A percentile compares a stretch with the other conserved stretches of the same genome.
Conservation (phyloP, 2,329 filamentous ascomycete species). For the Penicillium sp. region DNA sequence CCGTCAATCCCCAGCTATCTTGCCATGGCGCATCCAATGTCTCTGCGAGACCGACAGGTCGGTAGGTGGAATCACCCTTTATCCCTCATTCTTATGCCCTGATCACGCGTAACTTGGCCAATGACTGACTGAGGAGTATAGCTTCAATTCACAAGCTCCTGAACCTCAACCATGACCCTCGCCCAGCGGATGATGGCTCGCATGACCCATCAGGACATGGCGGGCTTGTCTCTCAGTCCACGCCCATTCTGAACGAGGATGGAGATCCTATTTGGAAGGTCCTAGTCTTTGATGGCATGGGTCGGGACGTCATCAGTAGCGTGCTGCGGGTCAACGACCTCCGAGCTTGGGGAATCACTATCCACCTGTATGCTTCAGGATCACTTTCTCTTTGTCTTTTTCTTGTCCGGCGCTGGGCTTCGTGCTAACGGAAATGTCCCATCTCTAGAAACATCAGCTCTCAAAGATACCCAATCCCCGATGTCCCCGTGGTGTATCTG, state of each 20-base stretch:
- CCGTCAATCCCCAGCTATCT: slow-evolving; percentile 20
- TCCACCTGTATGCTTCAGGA: slow-evolving; percentile 72
- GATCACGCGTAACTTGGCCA: neutral
- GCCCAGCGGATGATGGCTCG: slow-evolving; percentile 57
- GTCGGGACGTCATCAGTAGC: slow-evolving; percentile 94
- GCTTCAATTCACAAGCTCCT: slow-evolving; percentile 94
- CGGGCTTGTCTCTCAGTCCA: slow-evolving; percentile 66
- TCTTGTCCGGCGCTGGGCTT: slow-evolving; percentile 7
- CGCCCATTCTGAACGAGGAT: slow-evolving; percentile 81
- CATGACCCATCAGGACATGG: slow-evolving; percentile 66
- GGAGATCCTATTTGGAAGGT: slow-evolving; percentile 98
- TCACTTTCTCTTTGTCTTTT: slow-evolving; percentile 12
- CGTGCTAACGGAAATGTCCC: slow-evolving; percentile 20
- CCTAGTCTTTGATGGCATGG: slow-evolving; percentile 89
- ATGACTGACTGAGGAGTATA: slow-evolving; percentile 43
- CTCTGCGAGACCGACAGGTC: slow-evolving; percentile 73
- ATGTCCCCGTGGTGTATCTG: slow-evolving; percentile 96
- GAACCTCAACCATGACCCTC: slow-evolving; percentile 80
- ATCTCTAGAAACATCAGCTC: slow-evolving; percentile 74
- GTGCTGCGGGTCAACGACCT: slow-evolving; percentile 93
- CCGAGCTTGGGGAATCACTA: slow-evolving; percentile 90
- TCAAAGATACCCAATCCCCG: slow-evolving; percentile 85
- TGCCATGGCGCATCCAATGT: slow-evolving; percentile 61
- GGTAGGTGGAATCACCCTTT: slow-evolving; percentile 52
- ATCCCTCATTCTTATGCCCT: neutral